These are phyloP conservation scores for Kentomonas sorsogonicus DNA, from an alignment of 208 protist genomes.

Conservation along the genomic window DNA sequence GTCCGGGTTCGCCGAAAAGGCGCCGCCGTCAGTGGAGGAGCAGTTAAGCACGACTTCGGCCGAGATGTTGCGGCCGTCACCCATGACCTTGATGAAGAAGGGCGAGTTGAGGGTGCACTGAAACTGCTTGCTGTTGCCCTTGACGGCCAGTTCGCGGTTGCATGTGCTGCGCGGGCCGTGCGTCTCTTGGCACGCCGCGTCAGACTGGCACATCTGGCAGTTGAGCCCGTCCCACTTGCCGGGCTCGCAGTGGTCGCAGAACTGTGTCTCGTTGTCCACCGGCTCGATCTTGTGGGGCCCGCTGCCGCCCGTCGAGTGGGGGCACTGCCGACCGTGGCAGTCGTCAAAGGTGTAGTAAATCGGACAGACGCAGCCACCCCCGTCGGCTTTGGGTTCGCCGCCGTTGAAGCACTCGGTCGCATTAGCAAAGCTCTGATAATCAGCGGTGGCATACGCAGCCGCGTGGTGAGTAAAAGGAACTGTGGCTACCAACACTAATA, in stretches of 20 bases:
- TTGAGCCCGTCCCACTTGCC: slow-evolving; percentile 43
- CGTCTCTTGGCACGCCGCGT: slow-evolving; percentile 40
- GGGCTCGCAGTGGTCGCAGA: slow-evolving; percentile 41
- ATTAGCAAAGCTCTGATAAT: background rate
- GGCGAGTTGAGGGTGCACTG: slow-evolving; percentile 51
- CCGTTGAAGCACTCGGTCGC: slow-evolving; percentile 44
- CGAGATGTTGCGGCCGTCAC: slow-evolving; percentile 54
- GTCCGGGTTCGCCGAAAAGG: slow-evolving; percentile 37
- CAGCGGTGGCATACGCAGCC: background rate
- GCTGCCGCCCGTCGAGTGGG: slow-evolving; percentile 42
- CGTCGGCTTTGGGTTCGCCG: slow-evolving; percentile 15
- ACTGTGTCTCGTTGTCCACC: slow-evolving; percentile 25
- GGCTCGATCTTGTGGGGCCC: slow-evolving; percentile 31
- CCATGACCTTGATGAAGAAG: slow-evolving; percentile 60
- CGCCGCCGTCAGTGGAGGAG: slow-evolving; percentile 30
- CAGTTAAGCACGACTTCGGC: slow-evolving; percentile 65
- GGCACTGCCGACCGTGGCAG: slow-evolving; percentile 55
- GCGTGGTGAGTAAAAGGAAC: background rate
- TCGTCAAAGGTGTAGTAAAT: slow-evolving; percentile 46
- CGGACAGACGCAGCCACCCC: slow-evolving; percentile 45
- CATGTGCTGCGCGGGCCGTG: slow-evolving; percentile 26
- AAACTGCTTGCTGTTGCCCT: slow-evolving; percentile 73
- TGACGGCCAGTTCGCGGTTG: slow-evolving; percentile 32
- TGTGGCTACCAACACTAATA: too few species aligned
- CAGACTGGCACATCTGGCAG: slow-evolving; percentile 63